These are phyloP conservation scores for Exserohilum turcica DNA, from an alignment of 2,329 filamentous ascomycete genomes.

Conservation along the genomic window DNA sequence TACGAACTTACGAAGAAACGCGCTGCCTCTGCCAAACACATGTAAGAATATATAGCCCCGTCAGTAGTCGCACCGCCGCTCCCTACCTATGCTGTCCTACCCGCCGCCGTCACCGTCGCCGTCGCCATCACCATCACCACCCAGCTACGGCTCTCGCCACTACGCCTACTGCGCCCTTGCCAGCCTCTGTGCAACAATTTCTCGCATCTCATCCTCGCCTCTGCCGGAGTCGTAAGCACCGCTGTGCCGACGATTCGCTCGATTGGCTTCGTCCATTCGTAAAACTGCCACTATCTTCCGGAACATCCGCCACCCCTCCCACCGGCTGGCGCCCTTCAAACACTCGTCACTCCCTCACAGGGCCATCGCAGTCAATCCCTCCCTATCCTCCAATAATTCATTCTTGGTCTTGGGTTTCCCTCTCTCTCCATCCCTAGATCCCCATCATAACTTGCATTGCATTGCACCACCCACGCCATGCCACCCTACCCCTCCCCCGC, in stretches of 20 bases:
- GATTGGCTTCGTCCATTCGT: neutral
- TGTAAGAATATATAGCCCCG: slow-evolving; percentile 2
- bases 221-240: slow-evolving; percentile 9
- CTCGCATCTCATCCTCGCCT: slow-evolving; percentile 8
- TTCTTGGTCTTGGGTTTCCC: neutral
- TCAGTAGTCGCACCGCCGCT: neutral
- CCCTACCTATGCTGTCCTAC: no score
- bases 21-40: neutral
- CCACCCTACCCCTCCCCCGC: slow-evolving; percentile 5
- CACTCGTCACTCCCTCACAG: neutral
- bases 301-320: slow-evolving; percentile 7
- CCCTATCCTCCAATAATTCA: neutral
- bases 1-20: neutral
- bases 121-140: neutral
- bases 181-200: slow-evolving; percentile 1
- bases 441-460: neutral
- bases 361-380: neutral
- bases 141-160: neutral
- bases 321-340: neutral
- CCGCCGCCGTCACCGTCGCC: no score
- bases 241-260: slow-evolving; percentile 7
- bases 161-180: no score
- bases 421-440: neutral
- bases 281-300: slow-evolving; percentile 10
- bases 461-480: neutral